Evolutionary conservation across 139 green algal genomes (phyloP).

Genomic region (Astrephomene gubernaculifera): DNA sequence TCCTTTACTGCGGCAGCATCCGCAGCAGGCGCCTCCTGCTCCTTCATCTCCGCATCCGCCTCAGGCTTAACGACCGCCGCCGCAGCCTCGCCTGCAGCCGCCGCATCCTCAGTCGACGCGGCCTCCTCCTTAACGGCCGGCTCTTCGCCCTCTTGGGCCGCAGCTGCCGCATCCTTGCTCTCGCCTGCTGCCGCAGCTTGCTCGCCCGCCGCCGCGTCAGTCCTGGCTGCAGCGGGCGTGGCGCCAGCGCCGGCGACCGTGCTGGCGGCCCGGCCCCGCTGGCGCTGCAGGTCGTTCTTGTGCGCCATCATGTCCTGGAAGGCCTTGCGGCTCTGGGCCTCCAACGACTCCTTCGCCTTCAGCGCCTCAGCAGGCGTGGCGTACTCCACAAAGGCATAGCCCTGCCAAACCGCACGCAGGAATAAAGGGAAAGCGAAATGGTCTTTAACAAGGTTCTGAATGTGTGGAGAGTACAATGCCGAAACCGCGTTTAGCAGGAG

Average conservation of each 20-base stretch:
- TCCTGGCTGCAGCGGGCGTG: neutral
- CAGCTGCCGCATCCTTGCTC: neutral
- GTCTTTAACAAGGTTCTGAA: too few relatives aligned
- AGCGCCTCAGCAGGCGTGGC: conserved; percentile 48
- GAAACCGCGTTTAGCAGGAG: too few relatives aligned
- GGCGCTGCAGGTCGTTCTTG: conserved; percentile 42
- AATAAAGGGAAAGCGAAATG: too few relatives aligned
- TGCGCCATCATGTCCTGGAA: conserved; percentile 45
- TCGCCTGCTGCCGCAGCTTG: neutral
- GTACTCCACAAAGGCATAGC: conserved; percentile 77
- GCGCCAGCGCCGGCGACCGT: neutral
- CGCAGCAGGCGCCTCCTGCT: neutral
- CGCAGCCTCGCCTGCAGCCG: neutral
- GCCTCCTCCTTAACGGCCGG: conserved; percentile 23
- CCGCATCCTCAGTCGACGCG: neutral
- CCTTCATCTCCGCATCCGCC: neutral
- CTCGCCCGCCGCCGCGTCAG: neutral
- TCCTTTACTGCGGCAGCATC: neutral
- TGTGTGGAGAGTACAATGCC: too few relatives aligned
- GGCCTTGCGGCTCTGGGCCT: conserved; percentile 43
- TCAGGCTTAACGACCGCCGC: neutral
- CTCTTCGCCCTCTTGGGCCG: conserved; percentile 29
- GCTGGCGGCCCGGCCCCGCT: neutral
- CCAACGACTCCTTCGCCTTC: conserved; percentile 59
- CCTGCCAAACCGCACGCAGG: conserved; percentile 40